Evolutionary conservation across 2,329 filamentous ascomycete genomes (phyloP), one percentile per base, ranked within the genome.

Genomic region (Aspergillus udagawae): DNA sequence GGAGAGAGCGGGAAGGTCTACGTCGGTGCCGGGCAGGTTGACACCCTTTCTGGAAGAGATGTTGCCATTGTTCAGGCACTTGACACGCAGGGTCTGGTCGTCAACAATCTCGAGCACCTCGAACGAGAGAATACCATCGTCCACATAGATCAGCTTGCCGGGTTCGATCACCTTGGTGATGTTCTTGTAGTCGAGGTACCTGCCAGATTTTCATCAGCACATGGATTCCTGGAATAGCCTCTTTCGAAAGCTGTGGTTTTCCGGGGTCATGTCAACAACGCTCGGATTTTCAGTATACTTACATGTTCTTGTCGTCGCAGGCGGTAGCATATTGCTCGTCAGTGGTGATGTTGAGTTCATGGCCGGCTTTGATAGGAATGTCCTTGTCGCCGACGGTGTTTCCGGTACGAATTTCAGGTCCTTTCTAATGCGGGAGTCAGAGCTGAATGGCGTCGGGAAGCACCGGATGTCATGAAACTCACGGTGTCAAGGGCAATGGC

Each of bases 131-230:
- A 99, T 93, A 78, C 94, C 94, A 72, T 99, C 94, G 72, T 99
- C 94, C 69, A 99, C 94, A 80, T 96, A 99, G 83, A 99, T 95
- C 77, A 89, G 88, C 71, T 94, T 92, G 72, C 93, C 94, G 59
- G 85, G 82, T 75, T 90, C 79, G 73, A 99, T 97, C 69, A 99
- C 94, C 82, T 95, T 96, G 80, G 93, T 97, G 79, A 99, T 97
- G 84, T 99, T 99, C 87, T 96, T 95, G 85, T 99, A 97, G 83
- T 97, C 93, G 72, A 97, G 89, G 73, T 92, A 97, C 87, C 90
- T 93, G 62, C 47, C 32, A 53, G 54, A 29, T 29, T 35, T 20
- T 35, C 47, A 53, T 69, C 55, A 70, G 63, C 58, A 42, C n/a
- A 28, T 12, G 44, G 8, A 28, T 12, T 42, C 52, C 21, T 29